Conservation (phyloP, 2,329 filamentous ascomycete genomes). For the Fusarium citri region DNA sequence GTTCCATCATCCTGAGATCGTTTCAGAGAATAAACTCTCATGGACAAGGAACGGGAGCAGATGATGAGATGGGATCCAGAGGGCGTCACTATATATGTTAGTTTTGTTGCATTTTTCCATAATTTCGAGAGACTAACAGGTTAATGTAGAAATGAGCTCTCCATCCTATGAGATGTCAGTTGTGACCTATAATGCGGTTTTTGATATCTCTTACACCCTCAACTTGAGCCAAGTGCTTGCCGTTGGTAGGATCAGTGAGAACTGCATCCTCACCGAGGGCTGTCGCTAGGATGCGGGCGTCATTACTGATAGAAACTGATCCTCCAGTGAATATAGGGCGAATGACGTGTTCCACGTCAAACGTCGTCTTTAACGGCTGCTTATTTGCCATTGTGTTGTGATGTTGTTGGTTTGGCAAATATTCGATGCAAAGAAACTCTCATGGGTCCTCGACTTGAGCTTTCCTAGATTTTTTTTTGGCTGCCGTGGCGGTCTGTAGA, state of each 20-base stretch:
- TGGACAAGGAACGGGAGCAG: conserved; percentile 94
- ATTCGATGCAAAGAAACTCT: conserved; percentile 39
- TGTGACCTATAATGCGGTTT: not conserved
- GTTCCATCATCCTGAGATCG: conserved; percentile 66
- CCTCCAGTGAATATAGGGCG: conserved; percentile 96
- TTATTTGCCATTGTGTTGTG: conserved; percentile 65
- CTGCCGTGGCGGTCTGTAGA: conserved; percentile 4
- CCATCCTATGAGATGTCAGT: conserved; percentile 69
- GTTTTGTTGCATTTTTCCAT: conserved; percentile 6
- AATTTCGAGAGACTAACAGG: conserved; percentile 57
- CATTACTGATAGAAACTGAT: conserved; percentile 83
- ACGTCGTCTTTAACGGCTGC: conserved; percentile 83
- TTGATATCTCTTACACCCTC: conserved; percentile 74
- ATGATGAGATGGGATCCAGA: conserved; percentile 88
- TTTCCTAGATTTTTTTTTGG: conserved; percentile 42
- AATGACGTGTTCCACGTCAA: conserved; percentile 84
- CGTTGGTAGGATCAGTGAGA: conserved; percentile 85
- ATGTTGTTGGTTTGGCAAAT: conserved; percentile 26
- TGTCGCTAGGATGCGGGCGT: conserved; percentile 85
- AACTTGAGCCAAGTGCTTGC: conserved; percentile 83
- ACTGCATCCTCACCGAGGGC: conserved; percentile 93
- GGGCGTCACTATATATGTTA: conserved; percentile 75
- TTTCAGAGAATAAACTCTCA: conserved; percentile 87
- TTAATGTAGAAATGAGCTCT: conserved; percentile 81
- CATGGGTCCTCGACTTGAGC: conserved; percentile 30